Conservation (phyloP, 306 rosid species). For the Mimosa pudica region DNA sequence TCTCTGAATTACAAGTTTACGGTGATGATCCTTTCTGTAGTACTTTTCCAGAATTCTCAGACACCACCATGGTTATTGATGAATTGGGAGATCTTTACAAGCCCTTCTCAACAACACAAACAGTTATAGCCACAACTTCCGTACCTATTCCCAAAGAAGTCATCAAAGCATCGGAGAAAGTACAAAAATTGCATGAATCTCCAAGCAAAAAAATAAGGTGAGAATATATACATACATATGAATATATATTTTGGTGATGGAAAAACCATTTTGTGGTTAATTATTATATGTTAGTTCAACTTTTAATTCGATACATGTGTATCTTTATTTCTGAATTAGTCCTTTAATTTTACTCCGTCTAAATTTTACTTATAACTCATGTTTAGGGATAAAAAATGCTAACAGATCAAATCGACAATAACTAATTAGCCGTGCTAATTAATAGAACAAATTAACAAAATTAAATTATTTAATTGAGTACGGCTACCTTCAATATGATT, state of each 20-base stretch:
- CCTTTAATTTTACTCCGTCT: too few relatives aligned
- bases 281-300: too few relatives aligned
- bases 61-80: constrained; percentile 45
- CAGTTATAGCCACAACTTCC: constrained; percentile 35
- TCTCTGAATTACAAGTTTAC: constrained; percentile 39
- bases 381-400: neutral
- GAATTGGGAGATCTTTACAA: constrained; percentile 65
- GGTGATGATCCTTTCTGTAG: constrained; percentile 33
- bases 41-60: constrained; percentile 52
- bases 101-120: constrained; percentile 58
- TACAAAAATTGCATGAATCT: constrained; percentile 37
- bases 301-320: too few relatives aligned
- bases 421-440: too few relatives aligned
- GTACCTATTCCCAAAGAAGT: constrained; percentile 46
- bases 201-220: constrained; percentile 55
- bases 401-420: too few relatives aligned
- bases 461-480: too few relatives aligned
- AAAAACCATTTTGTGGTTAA: too few relatives aligned
- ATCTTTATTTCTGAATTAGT: too few relatives aligned
- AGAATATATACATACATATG: neutral
- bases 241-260: neutral
- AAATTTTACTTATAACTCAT: too few relatives aligned
- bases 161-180: constrained; percentile 36
- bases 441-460: too few relatives aligned
- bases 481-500: too few relatives aligned